A percentile compares a stretch with the other conserved stretches of the same genome.
These are phyloP conservation scores for Davidsoniella virescens DNA, from an alignment of 2,329 filamentous ascomycete species.

Conservation along the genomic window DNA sequence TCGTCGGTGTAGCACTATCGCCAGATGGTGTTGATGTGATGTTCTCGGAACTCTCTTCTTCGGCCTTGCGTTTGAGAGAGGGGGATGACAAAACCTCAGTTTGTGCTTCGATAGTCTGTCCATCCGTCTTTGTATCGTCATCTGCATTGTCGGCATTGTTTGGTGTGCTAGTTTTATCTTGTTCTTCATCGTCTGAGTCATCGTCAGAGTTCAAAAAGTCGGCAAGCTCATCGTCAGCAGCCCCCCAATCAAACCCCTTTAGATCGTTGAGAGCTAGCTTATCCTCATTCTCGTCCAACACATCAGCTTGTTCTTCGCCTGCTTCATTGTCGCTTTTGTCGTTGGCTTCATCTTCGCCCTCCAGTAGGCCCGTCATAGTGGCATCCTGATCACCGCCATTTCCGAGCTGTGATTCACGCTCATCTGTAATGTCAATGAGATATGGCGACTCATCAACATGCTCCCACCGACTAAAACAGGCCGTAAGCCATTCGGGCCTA, in stretches of 20 bases:
- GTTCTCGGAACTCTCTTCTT: slow-evolving; percentile 12
- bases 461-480: slow-evolving; percentile 72
- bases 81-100: neutral
- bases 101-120: neutral
- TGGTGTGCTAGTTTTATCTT: slow-evolving; percentile 9
- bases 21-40: slow-evolving; percentile 17
- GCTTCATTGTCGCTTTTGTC: slow-evolving; percentile 19
- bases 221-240: slow-evolving; percentile 54
- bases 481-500: slow-evolving; percentile 73
- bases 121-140: slow-evolving; percentile 14
- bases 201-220: slow-evolving; percentile 50
- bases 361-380: slow-evolving; percentile 18
- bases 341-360: slow-evolving; percentile 14
- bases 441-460: slow-evolving; percentile 66
- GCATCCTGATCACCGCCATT: slow-evolving; percentile 14
- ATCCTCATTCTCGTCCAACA: slow-evolving; percentile 26
- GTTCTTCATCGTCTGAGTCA: slow-evolving; percentile 19
- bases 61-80: slow-evolving; percentile 15
- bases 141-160: slow-evolving; percentile 14
- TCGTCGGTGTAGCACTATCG: slow-evolving; percentile 36
- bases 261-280: slow-evolving; percentile 38
- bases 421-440: slow-evolving; percentile 55
- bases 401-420: slow-evolving; percentile 27
- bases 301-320: slow-evolving; percentile 20
- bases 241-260: slow-evolving; percentile 43